Evolutionary conservation across 2,329 filamentous ascomycete genomes (phyloP), one percentile per base, ranked within the genome.

Genomic region (Lachnellula hyalina): DNA sequence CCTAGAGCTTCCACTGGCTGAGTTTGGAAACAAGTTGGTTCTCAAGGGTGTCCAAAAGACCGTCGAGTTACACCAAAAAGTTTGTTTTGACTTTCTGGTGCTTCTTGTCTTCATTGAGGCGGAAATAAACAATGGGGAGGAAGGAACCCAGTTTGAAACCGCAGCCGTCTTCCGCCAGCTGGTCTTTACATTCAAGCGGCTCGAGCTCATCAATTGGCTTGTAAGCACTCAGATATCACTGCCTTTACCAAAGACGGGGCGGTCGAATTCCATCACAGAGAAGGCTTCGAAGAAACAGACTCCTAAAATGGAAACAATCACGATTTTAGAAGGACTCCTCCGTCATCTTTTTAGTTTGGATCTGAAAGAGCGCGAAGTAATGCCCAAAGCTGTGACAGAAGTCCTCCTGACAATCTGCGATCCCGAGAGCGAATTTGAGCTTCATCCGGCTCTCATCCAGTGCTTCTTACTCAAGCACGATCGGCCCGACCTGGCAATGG

Each of bases 21-120:
- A 85, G 44, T 91, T 93, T 67, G 93, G 93, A 17, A 82, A 84
- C 41, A 89, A 84, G 62, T 74, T 91, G 2, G 76, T 91, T 14
- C 81, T 96, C 11, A 85, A 85, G 58, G 86, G 90, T 6, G 84
- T 89, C 0, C 87, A 93, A 66, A 91, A 97, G 67, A 86, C 82
- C 12, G 80, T 94, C 6, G 79, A 87, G 49, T 73, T 89, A 34
- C 86, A 88, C 56, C 85, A 85, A 73, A 83, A 83, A 56, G 77
- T 94, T 8, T 83, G 95, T 49, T 84, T 95, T 59, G 90, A 93
- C 66, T 82, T 97, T 55, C 75, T 97, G 2, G 79, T 94, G 2
- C 78, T 99, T 6, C 77, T 96, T 15, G 80, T 94, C 9, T 91
- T 96, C 70, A 87, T 97, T 78, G 87, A 94, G 68, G 86, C 85